Evolutionary conservation across 2,329 filamentous ascomycete genomes (phyloP).

Genomic region (Bipolaris victoriae): DNA sequence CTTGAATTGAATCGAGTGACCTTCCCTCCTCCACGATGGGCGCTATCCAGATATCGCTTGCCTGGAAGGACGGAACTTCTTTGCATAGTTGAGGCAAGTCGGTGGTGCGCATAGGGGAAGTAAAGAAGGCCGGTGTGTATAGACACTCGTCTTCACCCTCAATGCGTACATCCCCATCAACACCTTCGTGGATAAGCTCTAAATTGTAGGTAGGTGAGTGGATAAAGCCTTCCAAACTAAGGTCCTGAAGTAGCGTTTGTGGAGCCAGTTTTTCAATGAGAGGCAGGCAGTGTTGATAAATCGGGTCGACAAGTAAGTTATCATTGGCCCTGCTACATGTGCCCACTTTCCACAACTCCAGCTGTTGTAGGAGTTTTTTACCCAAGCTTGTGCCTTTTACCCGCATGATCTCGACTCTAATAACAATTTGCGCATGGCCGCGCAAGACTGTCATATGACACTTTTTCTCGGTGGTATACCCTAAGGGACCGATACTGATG

Average conservation of each 20-base stretch:
- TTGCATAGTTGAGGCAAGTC: neutral
- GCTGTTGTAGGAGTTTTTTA: neutral
- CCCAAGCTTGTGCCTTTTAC: neutral
- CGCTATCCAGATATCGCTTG: neutral
- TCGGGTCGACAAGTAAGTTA: neutral
- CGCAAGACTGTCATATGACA: constrained; percentile 1
- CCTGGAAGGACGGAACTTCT: neutral
- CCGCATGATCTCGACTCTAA: neutral
- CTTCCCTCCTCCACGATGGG: neutral
- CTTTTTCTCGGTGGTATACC: neutral
- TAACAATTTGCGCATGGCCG: neutral
- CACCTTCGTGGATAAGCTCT: neutral
- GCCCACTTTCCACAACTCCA: neutral
- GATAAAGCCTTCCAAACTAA: constrained; percentile 9
- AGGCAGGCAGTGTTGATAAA: constrained; percentile 7
- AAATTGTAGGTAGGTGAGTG: constrained; percentile 11
- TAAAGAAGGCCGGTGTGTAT: constrained; percentile 7
- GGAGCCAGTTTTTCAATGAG: constrained; percentile 4
- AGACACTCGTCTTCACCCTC: constrained; percentile 2
- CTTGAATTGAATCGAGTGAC: neutral
- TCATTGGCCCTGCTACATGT: neutral
- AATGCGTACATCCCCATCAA: neutral
- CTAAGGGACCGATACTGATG: neutral
- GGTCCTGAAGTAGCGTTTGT: constrained; percentile 3
- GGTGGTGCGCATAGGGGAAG: neutral